Base-by-base conservation (phyloP, 2,329 filamentous ascomycete genomes). In the Exophiala sp. region DNA sequence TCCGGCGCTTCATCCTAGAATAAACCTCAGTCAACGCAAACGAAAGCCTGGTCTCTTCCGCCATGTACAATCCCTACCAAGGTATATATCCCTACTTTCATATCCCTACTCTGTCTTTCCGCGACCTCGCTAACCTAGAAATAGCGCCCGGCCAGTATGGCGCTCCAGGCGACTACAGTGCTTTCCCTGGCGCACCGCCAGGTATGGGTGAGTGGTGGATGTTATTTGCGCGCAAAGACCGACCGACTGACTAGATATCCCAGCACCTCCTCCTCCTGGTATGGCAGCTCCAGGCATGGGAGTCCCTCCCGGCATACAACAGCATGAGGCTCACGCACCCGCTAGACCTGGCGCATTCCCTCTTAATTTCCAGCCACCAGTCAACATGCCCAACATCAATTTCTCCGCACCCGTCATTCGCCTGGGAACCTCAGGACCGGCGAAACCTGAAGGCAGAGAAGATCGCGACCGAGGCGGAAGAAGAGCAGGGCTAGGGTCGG, bases 321-420 rank as follows among this genome's bases (percentile, higher is more conserved):
- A 85, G 74, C 76, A 81, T 64, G 86, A 80, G 68, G 76, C 77
- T 66, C 78, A 83, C 62, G 85, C 87, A 73, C 79, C 86, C 72
- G 86, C 83, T 73, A 83, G 86, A 74, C 86, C 86, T 66, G 86
- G 80, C 68, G 83, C 81, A 63, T 82, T 95, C 58, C 88, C 88
- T 55, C 74, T 83, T 52, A 88, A 82, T 68, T 96, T 95, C 70
- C 87, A 94, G 73, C 82, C 88, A 42, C 90, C 91, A 8, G 76
- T 86, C 43, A 95, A 93, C 65, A 87, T 96, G 78, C 89, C 91
- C 44, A 94, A 95, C 67, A 95, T 98, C 75, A 96, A 98, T 73
- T 95, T 97, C 74, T 95, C 87, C 64, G 93, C 93, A 29, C 90
- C 91, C 49, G 89, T 97, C 53, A 97, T 98, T 64, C 86, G 93